Conservation (phyloP, 2,329 filamentous ascomycete species). For the Neonectria magnoliae region DNA sequence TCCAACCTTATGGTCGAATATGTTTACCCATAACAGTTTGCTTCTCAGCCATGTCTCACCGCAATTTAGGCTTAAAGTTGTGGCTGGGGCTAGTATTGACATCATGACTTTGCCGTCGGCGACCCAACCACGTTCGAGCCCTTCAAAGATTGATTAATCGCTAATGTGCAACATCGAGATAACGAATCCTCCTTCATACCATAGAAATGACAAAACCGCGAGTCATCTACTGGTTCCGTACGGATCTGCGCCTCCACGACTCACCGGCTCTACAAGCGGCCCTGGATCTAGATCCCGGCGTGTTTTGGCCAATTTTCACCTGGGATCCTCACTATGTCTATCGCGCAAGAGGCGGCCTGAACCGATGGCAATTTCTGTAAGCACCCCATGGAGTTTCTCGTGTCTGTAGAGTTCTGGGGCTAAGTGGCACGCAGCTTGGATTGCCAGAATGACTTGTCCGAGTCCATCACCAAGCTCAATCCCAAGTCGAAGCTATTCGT, state of each 20-base stretch:
- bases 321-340: constrained; percentile 88
- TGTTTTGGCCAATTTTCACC: constrained; percentile 79
- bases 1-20: no score
- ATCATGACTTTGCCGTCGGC: constrained; percentile 37
- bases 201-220: constrained; percentile 46
- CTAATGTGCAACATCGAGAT: neutral
- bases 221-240: constrained; percentile 83
- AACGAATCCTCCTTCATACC: neutral
- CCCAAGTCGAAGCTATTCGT: constrained; percentile 76
- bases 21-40: no score
- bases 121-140: constrained; percentile 4
- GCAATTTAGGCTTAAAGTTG: constrained; percentile 1
- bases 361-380: constrained; percentile 78
- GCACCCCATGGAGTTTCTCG: constrained; percentile 23
- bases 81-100: constrained; percentile 38
- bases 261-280: constrained; percentile 79
- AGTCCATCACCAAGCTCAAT: constrained; percentile 75
- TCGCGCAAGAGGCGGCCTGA: constrained; percentile 73
- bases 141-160: neutral
- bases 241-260: constrained; percentile 80
- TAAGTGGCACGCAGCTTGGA: constrained; percentile 64
- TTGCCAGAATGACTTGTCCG: constrained; percentile 76
- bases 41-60: neutral
- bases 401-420: neutral
- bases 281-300: constrained; percentile 73